Evolutionary conservation across 1,139 yeast genomes (phyloP), one percentile per base, ranked within the genome.

Genomic region (Yamadazyma mexicana): DNA sequence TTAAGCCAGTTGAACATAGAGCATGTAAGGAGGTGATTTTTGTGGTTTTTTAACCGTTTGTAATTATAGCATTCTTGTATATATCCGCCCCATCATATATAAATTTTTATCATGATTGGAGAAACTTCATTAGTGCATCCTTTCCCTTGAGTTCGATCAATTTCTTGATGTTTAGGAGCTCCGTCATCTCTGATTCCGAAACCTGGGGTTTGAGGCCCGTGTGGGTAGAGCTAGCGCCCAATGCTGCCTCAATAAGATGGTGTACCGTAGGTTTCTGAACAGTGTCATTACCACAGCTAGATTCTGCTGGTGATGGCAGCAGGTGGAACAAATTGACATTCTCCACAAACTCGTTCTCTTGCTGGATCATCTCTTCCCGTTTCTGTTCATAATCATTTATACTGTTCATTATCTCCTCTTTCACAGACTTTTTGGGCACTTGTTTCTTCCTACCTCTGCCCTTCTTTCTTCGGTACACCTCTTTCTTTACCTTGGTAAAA

Each of bases 71-170:
- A 29, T 32, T 27, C 36, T 23, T 40, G 37, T 34, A 31, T 37
- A 39, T 35, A 40, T 32, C 34, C n/a, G n/a, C n/a, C n/a, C 29
- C 28, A 23, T 16, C 12, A 35, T 28, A 31, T 36, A 31, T 31
- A 22, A 14, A n/a, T n/a, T 42, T 40, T 44, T 49, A 31, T 25
- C 29, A 25, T 20, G 35, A 23, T 17, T 53, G 66, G 45, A 87
- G 66, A 57, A 86, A 87, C 33, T 75, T 60, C 49, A 87, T 40
- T 38, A 91, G 59, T 33, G 77, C 77, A 4, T 82, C 86, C 49
- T 75, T 76, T 1, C 96, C 96, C 59, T 86, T 89, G 32, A 74
- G 44, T 44, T 78, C 73, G 58, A 91, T 73, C 40, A 89, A 63
- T 47, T 69, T 67, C 54, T 81, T 83, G 39, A 89, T 74, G 15